A percentile compares a stretch with the other conserved stretches of the same genome.
Conservation (phyloP, 768 basidiomycete species). For the Leccinum obscurum region DNA sequence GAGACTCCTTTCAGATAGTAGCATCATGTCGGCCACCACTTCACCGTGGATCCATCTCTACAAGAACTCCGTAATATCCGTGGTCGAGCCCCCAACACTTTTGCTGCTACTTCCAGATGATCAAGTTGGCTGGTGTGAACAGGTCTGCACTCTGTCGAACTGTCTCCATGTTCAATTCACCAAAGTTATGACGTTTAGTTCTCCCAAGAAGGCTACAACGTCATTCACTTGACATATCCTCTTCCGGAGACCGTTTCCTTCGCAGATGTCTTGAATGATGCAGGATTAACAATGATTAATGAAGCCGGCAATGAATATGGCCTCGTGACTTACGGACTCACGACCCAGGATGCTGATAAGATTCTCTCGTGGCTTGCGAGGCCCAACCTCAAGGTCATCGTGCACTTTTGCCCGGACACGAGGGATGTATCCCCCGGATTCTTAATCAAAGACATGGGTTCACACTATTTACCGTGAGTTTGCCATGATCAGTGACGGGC, state of each 20-base stretch:
- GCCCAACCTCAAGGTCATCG: constrained; percentile 26
- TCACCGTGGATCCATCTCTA: constrained; percentile 17
- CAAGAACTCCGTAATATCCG: constrained; percentile 32
- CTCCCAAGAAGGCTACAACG: constrained; percentile 42
- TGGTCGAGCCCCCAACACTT: constrained; percentile 32
- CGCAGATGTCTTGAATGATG: constrained; percentile 18
- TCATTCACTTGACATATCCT: constrained; percentile 33
- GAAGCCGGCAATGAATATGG: constrained; percentile 24
- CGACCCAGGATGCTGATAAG: constrained; percentile 23
- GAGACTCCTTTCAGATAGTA: neutral
- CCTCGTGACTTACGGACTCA: constrained; percentile 34
- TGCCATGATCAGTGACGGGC: neutral
- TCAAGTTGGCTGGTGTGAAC: constrained; percentile 38
- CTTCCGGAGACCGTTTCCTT: constrained; percentile 15
- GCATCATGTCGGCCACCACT: constrained; percentile 5
- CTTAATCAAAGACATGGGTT: constrained; percentile 25
- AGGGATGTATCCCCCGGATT: constrained; percentile 28
- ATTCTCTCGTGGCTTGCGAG: constrained; percentile 10
- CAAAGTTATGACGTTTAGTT: constrained; percentile 21
- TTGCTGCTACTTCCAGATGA: constrained; percentile 32
- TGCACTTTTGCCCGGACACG: constrained; percentile 37
- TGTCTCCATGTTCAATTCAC: neutral
- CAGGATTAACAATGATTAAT: constrained; percentile 13
- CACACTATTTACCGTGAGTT: constrained; percentile 31
- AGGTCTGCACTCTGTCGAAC: constrained; percentile 23